Base-by-base conservation (phyloP, 495 filamentous ascomycete genomes). In the Hypoxylon intermedium region DNA sequence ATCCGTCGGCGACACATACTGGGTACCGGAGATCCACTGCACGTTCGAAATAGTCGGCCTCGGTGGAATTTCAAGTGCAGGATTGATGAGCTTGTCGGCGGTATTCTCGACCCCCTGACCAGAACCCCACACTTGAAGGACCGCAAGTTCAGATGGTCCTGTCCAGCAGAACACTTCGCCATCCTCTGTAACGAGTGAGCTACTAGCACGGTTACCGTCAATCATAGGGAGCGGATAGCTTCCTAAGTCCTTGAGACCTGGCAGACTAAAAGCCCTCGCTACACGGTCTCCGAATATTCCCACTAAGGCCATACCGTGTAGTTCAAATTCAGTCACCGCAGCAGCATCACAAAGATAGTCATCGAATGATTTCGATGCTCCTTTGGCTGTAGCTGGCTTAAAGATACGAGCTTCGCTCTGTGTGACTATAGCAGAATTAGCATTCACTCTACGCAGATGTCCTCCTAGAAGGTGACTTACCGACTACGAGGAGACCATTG, bases 1-100 rank as follows among this genome's bases (percentile, higher is more conserved):
- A 70, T 98, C 95, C n/a, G 87, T 78, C 11, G 91, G 87, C 13
- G 89, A 89, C 28, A 98, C 79, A 58, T 96, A 90, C 72, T 97
- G 93, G 9, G 95, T 97, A 1, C 94, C 95, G 0, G 92, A 87
- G 33, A 98, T 91, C 94, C 94, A 98, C 72, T 97, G 91, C 16
- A 98, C 69, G 60, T 94, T 97, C 6, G 90, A 93, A 41, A 98
- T 98, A 1, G 93, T 96, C n/a, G 94, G 95, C 24, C 94, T 83
- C 11, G 89, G 80, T 2, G 93, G 94, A 12, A 88, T 79, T 11
- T 81, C 65, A 11, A 87, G 83, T 56, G 87, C 77, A 3, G 88
- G 83, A 58, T 97, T 96, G 74, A 88, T 86, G 2, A 98, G 78
- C 21, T 77, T 85, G 69, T 98, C 94, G 34, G 83, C 79, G 5